Base-by-base conservation (phyloP, 2,329 filamentous ascomycete genomes). In the Cercospora zeina region DNA sequence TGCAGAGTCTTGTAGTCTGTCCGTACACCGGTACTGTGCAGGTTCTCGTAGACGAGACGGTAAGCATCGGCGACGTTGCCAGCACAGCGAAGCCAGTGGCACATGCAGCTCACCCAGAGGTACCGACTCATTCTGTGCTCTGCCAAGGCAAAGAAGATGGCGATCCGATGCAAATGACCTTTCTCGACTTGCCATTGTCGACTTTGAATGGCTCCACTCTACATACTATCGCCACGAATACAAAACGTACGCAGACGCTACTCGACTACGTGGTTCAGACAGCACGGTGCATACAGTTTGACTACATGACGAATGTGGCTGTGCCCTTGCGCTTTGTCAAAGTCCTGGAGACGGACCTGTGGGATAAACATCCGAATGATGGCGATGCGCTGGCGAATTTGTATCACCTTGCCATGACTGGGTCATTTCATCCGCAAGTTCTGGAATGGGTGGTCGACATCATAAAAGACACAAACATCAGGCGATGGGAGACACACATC, bases 401-500 rank as follows among this genome's bases (percentile, higher is more conserved):
- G 8, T 96, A 91, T 72, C 92, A 96, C 71, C 84, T 93, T 0
- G 89, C 91, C 4, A 86, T 91, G 31, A 96, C 92, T 0, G 93
- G 93, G 0, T 86, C 95, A 71, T 91, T 89, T 27, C 86, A 89
- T 57, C 83, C 85, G 9, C 83, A 86, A 19, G 81, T 97, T 58
- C 87, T 87, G 62, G 92, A 97, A 73, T 99, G 96, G 89, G 81
- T 99, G 1, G 67, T 62, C 14, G 71, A 74, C 39, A 69, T 71
- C 21, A 63, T 73, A 47, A 70, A 70, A 53, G 71, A 73, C 21
- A 66, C 63, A 2, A 68, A 69, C 42, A 90, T 96, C 70, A 97
- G 96, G 76, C 83, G 95, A 54, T 99, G 95, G 95, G 93, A 97
- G 66, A 96, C 93, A 71, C 88, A 90, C 5, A 89, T 96, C 1